Evolutionary conservation across 345 rosid species (phyloP), one percentile per base, ranked within the genome.

Genomic region (Linum lewisii): DNA sequence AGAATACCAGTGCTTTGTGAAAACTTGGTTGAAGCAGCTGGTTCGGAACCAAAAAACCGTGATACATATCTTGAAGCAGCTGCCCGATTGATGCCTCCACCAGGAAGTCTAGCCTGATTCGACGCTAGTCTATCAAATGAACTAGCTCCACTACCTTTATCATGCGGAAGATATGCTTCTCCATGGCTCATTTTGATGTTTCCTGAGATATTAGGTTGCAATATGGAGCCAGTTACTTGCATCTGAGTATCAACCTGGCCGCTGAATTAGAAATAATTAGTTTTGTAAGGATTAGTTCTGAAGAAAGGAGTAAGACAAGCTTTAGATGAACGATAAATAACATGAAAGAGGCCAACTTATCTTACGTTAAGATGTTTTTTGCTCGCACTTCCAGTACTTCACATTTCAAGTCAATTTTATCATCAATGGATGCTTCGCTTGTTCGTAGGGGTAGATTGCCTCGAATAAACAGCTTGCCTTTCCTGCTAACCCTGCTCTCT

Each of bases 101-200:
- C 85, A 53, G 84, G 78, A 68, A 82, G 75, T 69, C 83, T 76
- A 53, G 90, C 83, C 70, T 80, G 93, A 66, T 76, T 82, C 53
- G 93, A 71, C 51, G 90, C 78, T 73, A 88, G 65, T 74, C 84
- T 87, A 72, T 81, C 85, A 24, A 93, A 70, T 62, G 94, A 73
- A 60, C 84, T 73, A 50, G 85, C 77, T 69, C 86, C 88, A 19
- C 88, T 83, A 67, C 99, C 94, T 73, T 81, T 92, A 72, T 93
- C 99, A 72, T 93, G 99, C 19, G 97, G 97, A 34, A 93, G 78
- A 81, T 93, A 93, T 71, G 99, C 97, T 80, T 93, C 97, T 69
- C 99, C 97, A 14, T 82, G 97, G 80, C 97, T 88, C 79, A 93
- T 74, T 75, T 93, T 86, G 57, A 93, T 82, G 65, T 81, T 85